Evolutionary conservation across 2,329 filamentous ascomycete genomes (phyloP).

Genomic region (Diplodia corticola): DNA sequence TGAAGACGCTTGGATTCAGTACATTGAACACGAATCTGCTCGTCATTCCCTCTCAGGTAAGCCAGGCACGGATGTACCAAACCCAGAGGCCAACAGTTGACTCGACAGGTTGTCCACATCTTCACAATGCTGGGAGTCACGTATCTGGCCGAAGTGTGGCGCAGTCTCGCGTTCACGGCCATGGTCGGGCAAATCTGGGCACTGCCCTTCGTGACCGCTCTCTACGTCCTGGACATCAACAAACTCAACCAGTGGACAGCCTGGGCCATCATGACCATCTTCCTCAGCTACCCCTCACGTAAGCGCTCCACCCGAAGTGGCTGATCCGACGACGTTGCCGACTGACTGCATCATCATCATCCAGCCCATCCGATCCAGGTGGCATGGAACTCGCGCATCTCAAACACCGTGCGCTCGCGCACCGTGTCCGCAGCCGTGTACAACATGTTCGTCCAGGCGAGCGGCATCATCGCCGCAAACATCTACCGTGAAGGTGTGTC

Average conservation of each 20-base stretch:
- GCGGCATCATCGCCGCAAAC: slow-evolving; percentile 31
- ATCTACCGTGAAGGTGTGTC: slow-evolving; percentile 28
- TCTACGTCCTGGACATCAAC: slow-evolving; percentile 36
- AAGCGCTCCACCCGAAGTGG: neutral
- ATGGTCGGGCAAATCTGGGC: slow-evolving; percentile 28
- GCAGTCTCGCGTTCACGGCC: slow-evolving; percentile 27
- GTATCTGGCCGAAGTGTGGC: slow-evolving; percentile 28
- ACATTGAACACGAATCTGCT: slow-evolving; percentile 29
- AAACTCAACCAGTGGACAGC: slow-evolving; percentile 45
- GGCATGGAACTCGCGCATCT: slow-evolving; percentile 44
- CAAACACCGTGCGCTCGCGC: slow-evolving; percentile 26
- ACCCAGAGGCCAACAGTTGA: neutral
- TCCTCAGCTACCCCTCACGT: slow-evolving; percentile 44
- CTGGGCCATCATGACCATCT: slow-evolving; percentile 45
- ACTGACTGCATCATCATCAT: slow-evolving; percentile 34
- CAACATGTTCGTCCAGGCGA: slow-evolving; percentile 35
- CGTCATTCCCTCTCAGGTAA: slow-evolving; percentile 25
- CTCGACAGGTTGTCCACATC: slow-evolving; percentile 25
- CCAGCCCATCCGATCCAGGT: slow-evolving; percentile 48
- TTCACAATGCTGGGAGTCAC: slow-evolving; percentile 27
- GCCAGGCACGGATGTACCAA: too few species aligned
- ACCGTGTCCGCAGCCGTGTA: slow-evolving; percentile 30
- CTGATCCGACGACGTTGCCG: slow-evolving; percentile 29
- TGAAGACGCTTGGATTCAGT: slow-evolving; percentile 29
- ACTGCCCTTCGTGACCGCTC: slow-evolving; percentile 28